Evolutionary conservation across 2,329 filamentous ascomycete genomes (phyloP), one percentile per base, ranked within the genome.

Genomic region (Calonectria multiphialidica): DNA sequence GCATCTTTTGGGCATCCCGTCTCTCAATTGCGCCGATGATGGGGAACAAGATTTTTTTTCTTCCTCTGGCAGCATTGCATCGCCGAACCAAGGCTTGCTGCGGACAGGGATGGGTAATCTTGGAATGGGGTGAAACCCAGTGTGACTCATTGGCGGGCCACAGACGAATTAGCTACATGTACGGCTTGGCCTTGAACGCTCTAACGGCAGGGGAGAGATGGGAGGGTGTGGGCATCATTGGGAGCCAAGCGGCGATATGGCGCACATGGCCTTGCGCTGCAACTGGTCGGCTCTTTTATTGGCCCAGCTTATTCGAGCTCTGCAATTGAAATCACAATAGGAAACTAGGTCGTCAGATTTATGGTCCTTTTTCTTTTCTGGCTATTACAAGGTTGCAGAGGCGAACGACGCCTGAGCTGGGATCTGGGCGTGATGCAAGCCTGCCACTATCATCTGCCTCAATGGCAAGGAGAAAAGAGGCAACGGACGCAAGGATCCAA

Each of bases 61-160:
- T 59, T 18, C 50, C 45, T 33, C n/a, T 44, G 57, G 61, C 61
- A 73, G 70, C 69, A 72, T 68, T 37, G 62, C 44, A 77, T 73
- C 72, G 66, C 65, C 50, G 42, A 77, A 72, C 78, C 78, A 79
- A 75, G 70, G 71, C 72, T 62, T 63, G 45, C 71, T 65, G 66
- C 10, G 16, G 59, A 74, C 78, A 79, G 77, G 78, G 78, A 72
- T 79, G 42, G 5, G 21, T 75, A 68, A 73, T 70, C 71, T 62
- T 78, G 72, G 75, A 78, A 79, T 78, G 74, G 70, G 77, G 72
- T 79, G 78, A 79, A 79, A 80, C 78, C 59, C 68, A 67, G 73
- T 79, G 78, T 79, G 78, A 79, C 78, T 79, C 78, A 79, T 79
- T 77, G 57, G 69, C 61, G 71, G 75, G 53, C 64, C 72, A 72